phyloP scores from a whole-genome alignment of 441 rosid genomes.

The Jatropha multifida region DNA sequence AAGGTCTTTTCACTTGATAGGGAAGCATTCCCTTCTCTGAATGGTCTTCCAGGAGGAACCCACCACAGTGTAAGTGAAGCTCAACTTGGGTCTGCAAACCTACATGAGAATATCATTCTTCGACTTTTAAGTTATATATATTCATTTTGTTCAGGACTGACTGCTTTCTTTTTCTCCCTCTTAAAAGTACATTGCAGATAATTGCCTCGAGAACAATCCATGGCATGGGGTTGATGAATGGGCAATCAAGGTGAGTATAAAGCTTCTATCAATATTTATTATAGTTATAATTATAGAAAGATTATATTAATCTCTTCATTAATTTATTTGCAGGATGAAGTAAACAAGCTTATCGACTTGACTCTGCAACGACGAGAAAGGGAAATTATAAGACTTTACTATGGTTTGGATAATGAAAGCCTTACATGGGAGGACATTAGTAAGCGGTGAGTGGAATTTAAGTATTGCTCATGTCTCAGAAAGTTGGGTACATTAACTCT shows the following conservation, averaged over 20 bases:
- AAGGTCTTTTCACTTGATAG: constrained; percentile 88
- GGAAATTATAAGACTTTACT: constrained; percentile 82
- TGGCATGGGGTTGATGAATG: constrained; percentile 78
- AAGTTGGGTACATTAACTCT: not conserved
- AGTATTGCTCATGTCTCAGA: not conserved
- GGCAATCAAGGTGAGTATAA: constrained; percentile 71
- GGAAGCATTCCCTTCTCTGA: constrained; percentile 82
- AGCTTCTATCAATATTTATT: not conserved
- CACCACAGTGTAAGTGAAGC: constrained; percentile 74
- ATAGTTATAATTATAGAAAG: not conserved
- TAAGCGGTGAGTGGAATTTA: constrained; percentile 55
- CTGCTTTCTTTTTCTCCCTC: constrained; percentile 20
- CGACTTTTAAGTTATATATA: not conserved
- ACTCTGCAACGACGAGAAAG: constrained; percentile 70
- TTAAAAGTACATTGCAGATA: constrained; percentile 80
- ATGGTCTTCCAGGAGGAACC: constrained; percentile 87
- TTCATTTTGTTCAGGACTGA: constrained; percentile 20
- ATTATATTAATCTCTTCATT: not conserved
- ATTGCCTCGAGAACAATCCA: constrained; percentile 66
- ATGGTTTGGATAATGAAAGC: constrained; percentile 72
- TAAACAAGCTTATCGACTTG: constrained; percentile 56
- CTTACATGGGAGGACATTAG: constrained; percentile 98
- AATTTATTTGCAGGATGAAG: constrained; percentile 68
- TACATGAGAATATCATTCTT: not conserved
- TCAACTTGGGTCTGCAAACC: not conserved